Base-by-base conservation (phyloP, 306 rosid genomes). In the Mimosa pudica region DNA sequence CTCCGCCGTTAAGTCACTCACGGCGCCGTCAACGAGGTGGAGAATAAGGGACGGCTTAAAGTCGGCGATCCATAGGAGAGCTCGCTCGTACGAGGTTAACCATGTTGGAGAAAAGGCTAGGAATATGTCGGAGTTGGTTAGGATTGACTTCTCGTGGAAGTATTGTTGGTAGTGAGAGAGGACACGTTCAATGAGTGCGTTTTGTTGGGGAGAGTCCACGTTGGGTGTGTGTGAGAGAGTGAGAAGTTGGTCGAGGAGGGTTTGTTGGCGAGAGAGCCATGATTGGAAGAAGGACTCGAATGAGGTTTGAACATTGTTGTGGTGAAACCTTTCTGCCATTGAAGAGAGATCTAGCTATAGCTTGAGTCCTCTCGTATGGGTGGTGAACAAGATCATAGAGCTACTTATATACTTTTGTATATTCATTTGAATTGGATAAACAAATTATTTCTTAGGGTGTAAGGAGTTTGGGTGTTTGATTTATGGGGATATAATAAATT, bases 61-160 rank as follows among this genome's bases (percentile, higher is more conserved):
- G 36, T 86, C 90, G 0, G 70, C 85, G 11, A 85, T 71, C 92
- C 88, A 90, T 17, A 85, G 85, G 33, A 84, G 41, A 35, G 81
- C 65, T 54, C 46, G 44, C 67, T 90, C 87, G 70, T 80, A 80
- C 0, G 85, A 32, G 33, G 80, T 82, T 2, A 88, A 73, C 90
- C 92, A 90, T 0, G 85, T 83, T 0, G 86, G 74, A 2, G 89
- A 82, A 35, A 82, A 73, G 2, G 85, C 33, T 4, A 78, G 74
- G 74, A 87, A 82, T 3, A 82, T 79, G 42, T 85, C 89, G 10
- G 57, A 80, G 8, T 70, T 58, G 10, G 85, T 84, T 17, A 78
- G 16, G 11, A 7, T 54, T 24, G 71, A 58, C 17, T 55, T 85
- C 10, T 85, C 82, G 0, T 77, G 76, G 62, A 77, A 76, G 85